phyloP scores from a whole-genome alignment of 257 asterid species.

The Solanum corneliomulleri region DNA sequence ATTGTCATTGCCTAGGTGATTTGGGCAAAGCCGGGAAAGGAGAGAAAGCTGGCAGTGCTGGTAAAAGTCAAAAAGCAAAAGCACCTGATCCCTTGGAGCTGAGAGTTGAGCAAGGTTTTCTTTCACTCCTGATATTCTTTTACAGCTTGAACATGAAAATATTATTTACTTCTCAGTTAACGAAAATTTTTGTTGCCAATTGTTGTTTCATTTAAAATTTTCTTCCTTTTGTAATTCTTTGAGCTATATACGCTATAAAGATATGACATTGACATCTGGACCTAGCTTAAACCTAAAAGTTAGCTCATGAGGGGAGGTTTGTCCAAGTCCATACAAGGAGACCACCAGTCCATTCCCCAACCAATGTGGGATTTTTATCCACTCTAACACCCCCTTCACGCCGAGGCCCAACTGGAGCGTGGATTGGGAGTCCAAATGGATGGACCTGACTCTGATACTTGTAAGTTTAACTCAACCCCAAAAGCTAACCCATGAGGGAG shows the following conservation, averaged over 20 bases:
- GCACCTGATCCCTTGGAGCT: conserved; percentile 31
- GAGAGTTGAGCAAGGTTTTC: conserved; percentile 50
- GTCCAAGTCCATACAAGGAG: background rate
- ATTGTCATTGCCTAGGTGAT: conserved; percentile 6
- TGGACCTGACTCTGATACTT: background rate
- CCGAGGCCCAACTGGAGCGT: background rate
- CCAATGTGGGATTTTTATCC: background rate
- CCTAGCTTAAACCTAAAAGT: background rate
- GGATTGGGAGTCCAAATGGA: background rate
- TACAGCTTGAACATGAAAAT: background rate
- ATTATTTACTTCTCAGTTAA: background rate
- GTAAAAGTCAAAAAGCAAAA: conserved; percentile 38
- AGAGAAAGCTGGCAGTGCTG: conserved; percentile 35
- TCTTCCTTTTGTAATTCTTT: background rate
- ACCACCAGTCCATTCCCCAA: background rate
- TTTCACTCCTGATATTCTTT: background rate
- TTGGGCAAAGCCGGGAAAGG: conserved; percentile 49
- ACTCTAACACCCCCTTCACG: background rate
- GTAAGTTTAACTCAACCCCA: background rate
- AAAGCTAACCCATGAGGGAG: background rate
- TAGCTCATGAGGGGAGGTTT: background rate
- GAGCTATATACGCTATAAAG: background rate
- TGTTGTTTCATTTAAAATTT: background rate
- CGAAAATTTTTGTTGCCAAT: background rate
- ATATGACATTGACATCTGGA: background rate